Evolutionary conservation across 2,329 filamentous ascomycete genomes (phyloP), one percentile per base, ranked within the genome.

Genomic region (Whalleya microplaca): DNA sequence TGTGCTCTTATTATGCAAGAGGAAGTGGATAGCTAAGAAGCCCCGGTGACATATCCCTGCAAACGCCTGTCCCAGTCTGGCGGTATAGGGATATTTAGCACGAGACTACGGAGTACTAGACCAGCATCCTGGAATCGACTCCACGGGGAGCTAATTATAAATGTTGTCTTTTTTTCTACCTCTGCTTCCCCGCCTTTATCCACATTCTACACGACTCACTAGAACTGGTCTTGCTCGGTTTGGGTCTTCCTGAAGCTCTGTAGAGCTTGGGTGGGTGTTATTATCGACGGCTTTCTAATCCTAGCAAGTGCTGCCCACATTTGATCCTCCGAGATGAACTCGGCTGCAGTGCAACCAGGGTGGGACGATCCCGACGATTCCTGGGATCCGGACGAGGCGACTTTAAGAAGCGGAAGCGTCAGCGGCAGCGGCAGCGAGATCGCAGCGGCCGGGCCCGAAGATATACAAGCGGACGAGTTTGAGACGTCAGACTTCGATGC

Each of bases 391-490:
- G 56, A 53, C 10, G 32, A 52, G 23, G 45, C 41, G 21, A 49
- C 48, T 4, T 10, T 45, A n/a, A 51, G 48, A 21, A 50, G 52
- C 10, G 32, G 14, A 3, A 16, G 32, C 32, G 14, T 5, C 10
- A 12, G 23, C 23, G 23, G 23, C 23, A 9, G 4, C 21, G 50
- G 41, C 21, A 55, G 43, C 41, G 44, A 57, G 10, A 63, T 63
- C 16, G 52, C 53, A 10, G 60, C 53, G n/a, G 57, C 54, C 4
- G 52, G 57, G 3, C 58, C 58, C 8, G 58, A 57, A 16, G 46
- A 59, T 32, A 69, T 74, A 42, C 70, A 72, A 43, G 71, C 73
- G 10, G 72, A 66, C 40, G 72, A 74, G 51, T 74, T 74, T 57
- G 72, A 69, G 4, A 62, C 70, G 6, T 69, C 65, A 32, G 67